These are phyloP conservation scores for Gnomoniopsis sp. DNA, from an alignment of 2,329 filamentous ascomycete genomes.

Conservation along the genomic window DNA sequence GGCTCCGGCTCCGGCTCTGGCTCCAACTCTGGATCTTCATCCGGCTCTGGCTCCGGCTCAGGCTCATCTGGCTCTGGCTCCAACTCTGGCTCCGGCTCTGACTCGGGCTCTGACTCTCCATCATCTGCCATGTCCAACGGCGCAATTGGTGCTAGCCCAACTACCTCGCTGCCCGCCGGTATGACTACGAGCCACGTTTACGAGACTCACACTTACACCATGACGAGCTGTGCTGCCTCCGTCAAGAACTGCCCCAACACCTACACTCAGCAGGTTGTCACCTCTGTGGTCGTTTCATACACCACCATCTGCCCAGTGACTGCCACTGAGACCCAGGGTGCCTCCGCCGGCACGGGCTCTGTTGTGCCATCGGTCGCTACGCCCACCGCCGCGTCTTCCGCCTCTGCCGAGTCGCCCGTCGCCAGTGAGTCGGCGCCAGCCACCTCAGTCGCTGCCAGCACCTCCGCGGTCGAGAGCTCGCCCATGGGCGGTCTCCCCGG, in stretches of 20 bases:
- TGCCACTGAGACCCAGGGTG: conserved; percentile 15
- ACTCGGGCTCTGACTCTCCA: not conserved
- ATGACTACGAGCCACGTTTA: conserved; percentile 23
- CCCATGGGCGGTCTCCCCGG: not conserved
- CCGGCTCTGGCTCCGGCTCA: conserved; percentile 1
- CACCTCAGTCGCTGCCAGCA: not conserved
- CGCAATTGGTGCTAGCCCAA: conserved; percentile 1
- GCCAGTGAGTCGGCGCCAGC: not conserved
- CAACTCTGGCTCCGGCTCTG: not conserved
- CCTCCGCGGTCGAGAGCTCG: not conserved
- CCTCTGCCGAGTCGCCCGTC: not conserved
- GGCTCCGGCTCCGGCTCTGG: not conserved
- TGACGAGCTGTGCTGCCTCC: conserved; percentile 27
- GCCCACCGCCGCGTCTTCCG: not conserved
- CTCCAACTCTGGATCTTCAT: not conserved
- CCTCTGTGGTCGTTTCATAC: conserved; percentile 22
- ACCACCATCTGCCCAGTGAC: conserved; percentile 26
- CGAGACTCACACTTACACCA: conserved; percentile 26
- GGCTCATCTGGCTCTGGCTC: not conserved
- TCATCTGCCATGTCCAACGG: not conserved
- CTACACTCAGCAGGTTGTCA: conserved; percentile 25
- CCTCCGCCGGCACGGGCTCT: not conserved
- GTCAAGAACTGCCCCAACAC: conserved; percentile 29
- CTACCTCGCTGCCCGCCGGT: conserved; percentile 8
- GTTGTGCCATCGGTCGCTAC: not conserved